Evolutionary conservation across 2,329 filamentous ascomycete species (phyloP).

Genomic region (Nemania sp.): DNA sequence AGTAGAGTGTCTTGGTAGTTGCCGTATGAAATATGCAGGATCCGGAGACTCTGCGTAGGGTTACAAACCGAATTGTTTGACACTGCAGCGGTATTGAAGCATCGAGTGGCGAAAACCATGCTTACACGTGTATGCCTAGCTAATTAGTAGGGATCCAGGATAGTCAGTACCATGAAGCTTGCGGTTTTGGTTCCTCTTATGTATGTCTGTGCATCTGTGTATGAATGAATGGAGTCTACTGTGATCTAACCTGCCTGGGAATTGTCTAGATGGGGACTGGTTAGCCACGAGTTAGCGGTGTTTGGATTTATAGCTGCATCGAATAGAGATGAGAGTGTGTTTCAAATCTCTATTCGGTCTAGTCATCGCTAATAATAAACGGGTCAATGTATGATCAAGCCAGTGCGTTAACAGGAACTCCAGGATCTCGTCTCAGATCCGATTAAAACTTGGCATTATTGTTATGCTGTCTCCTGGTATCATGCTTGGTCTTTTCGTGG

Average conservation of each 20-base stretch:
- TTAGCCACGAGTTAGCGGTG: too few relatives aligned
- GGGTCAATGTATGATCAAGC: neutral
- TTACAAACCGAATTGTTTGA: too few relatives aligned
- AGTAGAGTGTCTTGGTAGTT: too few relatives aligned
- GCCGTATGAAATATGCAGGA: too few relatives aligned
- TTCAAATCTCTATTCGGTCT: conserved; percentile 32
- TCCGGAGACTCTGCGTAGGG: too few relatives aligned
- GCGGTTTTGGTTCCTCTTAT: neutral
- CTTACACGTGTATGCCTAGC: neutral
- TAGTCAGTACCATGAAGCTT: neutral
- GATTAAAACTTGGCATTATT: conserved; percentile 22
- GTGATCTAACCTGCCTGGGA: conserved; percentile 22
- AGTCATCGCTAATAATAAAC: neutral
- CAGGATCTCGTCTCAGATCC: conserved; percentile 10
- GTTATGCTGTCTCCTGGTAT: neutral
- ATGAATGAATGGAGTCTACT: neutral
- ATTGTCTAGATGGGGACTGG: too few relatives aligned
- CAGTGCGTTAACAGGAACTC: conserved; percentile 6
- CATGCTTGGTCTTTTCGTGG: conserved; percentile 25
- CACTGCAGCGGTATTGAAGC: too few relatives aligned
- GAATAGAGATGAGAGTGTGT: neutral
- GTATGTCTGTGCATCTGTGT: too few relatives aligned
- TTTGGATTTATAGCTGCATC: neutral
- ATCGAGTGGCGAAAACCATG: neutral
- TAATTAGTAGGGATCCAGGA: neutral